Conservation (phyloP, 257 asterid species). For the Striga asiatica region DNA sequence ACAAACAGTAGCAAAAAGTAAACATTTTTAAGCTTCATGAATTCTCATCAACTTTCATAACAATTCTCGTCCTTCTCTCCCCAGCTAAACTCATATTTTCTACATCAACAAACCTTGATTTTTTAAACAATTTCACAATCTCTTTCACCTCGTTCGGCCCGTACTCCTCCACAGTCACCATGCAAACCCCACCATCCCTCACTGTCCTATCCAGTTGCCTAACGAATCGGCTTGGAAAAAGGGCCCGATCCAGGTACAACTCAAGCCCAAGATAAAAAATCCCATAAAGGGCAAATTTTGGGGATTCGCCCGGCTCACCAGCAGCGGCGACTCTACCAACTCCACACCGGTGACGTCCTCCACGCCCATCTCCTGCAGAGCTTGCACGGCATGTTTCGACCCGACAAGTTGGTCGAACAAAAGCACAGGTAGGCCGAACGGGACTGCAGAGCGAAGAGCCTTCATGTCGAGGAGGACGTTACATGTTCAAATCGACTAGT, state of each 20-base stretch:
- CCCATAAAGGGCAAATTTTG: constrained; percentile 58
- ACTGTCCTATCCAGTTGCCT: constrained; percentile 79
- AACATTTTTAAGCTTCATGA: background rate
- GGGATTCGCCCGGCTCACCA: constrained; percentile 72
- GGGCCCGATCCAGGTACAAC: constrained; percentile 55
- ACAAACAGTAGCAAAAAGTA: background rate
- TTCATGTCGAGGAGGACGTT: too few species aligned
- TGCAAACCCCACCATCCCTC: constrained; percentile 61
- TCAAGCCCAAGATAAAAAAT: constrained; percentile 72
- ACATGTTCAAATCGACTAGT: too few species aligned
- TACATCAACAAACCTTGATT: constrained; percentile 40
- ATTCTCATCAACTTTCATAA: constrained; percentile 35
- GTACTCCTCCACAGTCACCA: constrained; percentile 75
- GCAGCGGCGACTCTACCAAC: constrained; percentile 64
- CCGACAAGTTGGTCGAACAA: too few species aligned
- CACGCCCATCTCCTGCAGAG: constrained; percentile 50
- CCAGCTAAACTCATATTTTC: constrained; percentile 53
- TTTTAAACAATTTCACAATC: constrained; percentile 43
- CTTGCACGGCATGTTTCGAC: constrained; percentile 68
- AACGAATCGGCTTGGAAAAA: constrained; percentile 62
- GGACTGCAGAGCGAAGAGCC: too few species aligned
- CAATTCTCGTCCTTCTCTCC: constrained; percentile 49
- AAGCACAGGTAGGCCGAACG: too few species aligned
- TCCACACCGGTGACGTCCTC: constrained; percentile 65
- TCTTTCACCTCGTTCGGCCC: constrained; percentile 38